These are phyloP conservation scores for Betula pendula DNA, from an alignment of 306 rosid species.

Conservation along the genomic window DNA sequence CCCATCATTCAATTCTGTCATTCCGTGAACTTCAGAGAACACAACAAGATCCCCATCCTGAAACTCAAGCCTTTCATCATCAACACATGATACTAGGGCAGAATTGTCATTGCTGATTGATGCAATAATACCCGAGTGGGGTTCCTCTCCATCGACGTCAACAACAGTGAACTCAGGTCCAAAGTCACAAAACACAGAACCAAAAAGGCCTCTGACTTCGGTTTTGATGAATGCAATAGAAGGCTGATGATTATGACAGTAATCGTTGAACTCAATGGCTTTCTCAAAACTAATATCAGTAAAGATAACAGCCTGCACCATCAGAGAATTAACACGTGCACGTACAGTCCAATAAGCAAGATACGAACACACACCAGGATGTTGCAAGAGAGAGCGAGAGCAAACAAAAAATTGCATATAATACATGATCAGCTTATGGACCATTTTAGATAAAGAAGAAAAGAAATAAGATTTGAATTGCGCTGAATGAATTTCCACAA, in stretches of 20 bases:
- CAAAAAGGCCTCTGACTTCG: conserved; percentile 97
- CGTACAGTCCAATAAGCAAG: conserved; percentile 2
- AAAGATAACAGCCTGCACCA: conserved; percentile 79
- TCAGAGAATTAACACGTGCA: conserved; percentile 15
- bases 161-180: conserved; percentile 89
- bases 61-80: conserved; percentile 90
- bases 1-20: conserved; percentile 86
- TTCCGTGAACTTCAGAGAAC: conserved; percentile 87
- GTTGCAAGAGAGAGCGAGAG: neutral
- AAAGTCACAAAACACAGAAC: conserved; percentile 89
- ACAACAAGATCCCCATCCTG: conserved; percentile 94
- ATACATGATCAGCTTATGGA: neutral
- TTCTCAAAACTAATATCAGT: conserved; percentile 63
- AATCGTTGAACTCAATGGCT: conserved; percentile 75
- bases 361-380: conserved; percentile 3
- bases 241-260: conserved; percentile 85
- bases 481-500: neutral
- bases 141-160: conserved; percentile 93
- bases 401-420: neutral
- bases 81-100: conserved; percentile 75
- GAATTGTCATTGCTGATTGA: conserved; percentile 81
- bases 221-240: conserved; percentile 81
- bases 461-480: neutral
- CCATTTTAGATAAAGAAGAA: neutral
- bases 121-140: conserved; percentile 80